A percentile compares a stretch with the other conserved stretches of the same genome.
Evolutionary conservation across 2,329 filamentous ascomycete genomes (phyloP).

Genomic region (Colletotrichum acutatum): DNA sequence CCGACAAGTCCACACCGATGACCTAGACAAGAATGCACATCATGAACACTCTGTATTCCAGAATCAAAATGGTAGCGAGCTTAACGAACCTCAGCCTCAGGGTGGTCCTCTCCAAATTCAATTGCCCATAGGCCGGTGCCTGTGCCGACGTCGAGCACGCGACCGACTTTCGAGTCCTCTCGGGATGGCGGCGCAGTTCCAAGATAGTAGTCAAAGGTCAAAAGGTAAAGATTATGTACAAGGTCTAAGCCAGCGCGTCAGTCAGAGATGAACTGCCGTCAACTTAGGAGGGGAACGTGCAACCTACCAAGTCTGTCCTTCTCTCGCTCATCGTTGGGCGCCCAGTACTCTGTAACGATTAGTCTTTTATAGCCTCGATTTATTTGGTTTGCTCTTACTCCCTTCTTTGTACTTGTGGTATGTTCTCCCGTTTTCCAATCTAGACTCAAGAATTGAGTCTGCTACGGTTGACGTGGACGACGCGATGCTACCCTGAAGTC

Average conservation of each 20-base stretch:
- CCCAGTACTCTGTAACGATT: neutral
- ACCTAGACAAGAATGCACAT: slow-evolving; percentile 39
- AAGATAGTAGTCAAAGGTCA: slow-evolving; percentile 46
- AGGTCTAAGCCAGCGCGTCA: slow-evolving; percentile 39
- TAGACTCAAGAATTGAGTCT: slow-evolving; percentile 39
- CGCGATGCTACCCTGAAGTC: neutral
- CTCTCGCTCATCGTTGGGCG: slow-evolving; percentile 29
- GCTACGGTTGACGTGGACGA: slow-evolving; percentile 38
- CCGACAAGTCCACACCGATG: slow-evolving; percentile 66
- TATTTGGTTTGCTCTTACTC: neutral
- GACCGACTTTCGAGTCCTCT: neutral
- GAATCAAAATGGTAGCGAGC: too few relatives aligned
- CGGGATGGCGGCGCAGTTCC: slow-evolving; percentile 40
- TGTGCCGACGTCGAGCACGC: slow-evolving; percentile 40
- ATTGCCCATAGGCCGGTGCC: slow-evolving; percentile 42
- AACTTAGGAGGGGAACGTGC: neutral
- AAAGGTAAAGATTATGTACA: slow-evolving; percentile 46
- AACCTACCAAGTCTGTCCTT: slow-evolving; percentile 16
- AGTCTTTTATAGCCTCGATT: neutral
- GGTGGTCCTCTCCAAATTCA: slow-evolving; percentile 43
- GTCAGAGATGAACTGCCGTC: neutral
- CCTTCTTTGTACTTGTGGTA: slow-evolving; percentile 45
- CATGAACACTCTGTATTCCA: too few relatives aligned
- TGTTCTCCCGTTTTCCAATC: slow-evolving; percentile 42
- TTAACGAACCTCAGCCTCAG: slow-evolving; percentile 40